Evolutionary conservation across 2,329 filamentous ascomycete species (phyloP).

Genomic region (Claviceps digitariae): DNA sequence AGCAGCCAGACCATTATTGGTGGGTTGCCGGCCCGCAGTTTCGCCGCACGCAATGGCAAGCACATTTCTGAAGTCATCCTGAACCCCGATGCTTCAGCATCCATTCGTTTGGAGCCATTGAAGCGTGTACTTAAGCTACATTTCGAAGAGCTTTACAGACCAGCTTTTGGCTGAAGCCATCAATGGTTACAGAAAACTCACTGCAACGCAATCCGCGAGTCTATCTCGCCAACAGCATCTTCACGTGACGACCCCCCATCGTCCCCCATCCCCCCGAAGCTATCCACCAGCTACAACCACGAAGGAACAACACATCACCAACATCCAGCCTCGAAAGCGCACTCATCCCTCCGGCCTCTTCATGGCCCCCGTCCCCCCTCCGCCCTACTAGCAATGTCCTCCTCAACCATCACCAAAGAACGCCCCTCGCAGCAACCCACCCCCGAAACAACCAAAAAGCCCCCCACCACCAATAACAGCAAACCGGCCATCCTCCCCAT

Average conservation of each 20-base stretch:
- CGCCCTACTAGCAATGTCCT: constrained; percentile 26
- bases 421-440: constrained; percentile 13
- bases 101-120: background rate
- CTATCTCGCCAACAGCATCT: background rate
- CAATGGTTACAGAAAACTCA: no score
- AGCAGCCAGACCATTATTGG: background rate
- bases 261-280: background rate
- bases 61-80: background rate
- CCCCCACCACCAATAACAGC: constrained; percentile 11
- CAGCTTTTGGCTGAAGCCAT: no score
- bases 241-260: background rate
- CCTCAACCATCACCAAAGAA: constrained; percentile 17
- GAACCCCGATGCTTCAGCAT: background rate
- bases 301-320: background rate
- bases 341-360: background rate
- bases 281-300: background rate
- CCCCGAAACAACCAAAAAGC: constrained; percentile 13
- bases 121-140: background rate
- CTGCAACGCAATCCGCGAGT: no score
- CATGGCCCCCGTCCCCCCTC: constrained; percentile 8
- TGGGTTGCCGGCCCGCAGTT: background rate
- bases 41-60: background rate
- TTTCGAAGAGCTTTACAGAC: background rate
- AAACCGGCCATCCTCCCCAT: constrained; percentile 21
- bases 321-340: background rate